Percentiles rank a stretch among this genome's conserved stretches.
Evolutionary conservation across 2,329 filamentous ascomycete species (phyloP).

Genomic region (Aspergillus quadrilineatus): DNA sequence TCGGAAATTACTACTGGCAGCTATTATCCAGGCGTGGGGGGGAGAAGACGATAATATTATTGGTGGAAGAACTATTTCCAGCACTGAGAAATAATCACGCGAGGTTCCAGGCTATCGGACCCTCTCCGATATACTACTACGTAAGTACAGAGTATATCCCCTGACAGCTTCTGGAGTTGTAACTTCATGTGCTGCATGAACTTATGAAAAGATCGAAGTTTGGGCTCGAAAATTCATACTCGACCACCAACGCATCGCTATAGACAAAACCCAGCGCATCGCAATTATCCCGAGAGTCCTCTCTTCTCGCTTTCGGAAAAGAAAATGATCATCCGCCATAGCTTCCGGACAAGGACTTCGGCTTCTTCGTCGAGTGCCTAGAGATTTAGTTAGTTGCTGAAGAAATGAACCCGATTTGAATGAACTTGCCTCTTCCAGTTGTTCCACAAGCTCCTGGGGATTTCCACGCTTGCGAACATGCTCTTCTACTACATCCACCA

Average conservation of each 20-base stretch:
- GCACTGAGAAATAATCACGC: constrained; percentile 20
- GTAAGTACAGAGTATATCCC: too few relatives aligned
- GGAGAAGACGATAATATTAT: constrained; percentile 10
- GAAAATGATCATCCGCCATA: constrained; percentile 99
- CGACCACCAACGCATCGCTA: not conserved
- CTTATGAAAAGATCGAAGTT: not conserved
- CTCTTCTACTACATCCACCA: constrained; percentile 89
- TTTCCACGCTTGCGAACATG: constrained; percentile 73
- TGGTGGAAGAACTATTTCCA: constrained; percentile 31
- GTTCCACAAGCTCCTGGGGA: constrained; percentile 78
- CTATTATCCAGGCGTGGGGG: constrained; percentile 8
- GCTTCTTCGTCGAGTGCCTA: constrained; percentile 92
- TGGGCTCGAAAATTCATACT: not conserved
- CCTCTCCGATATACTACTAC: constrained; percentile 3
- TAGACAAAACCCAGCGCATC: not conserved
- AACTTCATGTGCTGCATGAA: not conserved
- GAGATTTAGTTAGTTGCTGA: constrained; percentile 33
- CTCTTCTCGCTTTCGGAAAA: constrained; percentile 93
- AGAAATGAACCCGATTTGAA: not conserved
- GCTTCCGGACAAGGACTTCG: constrained; percentile 88
- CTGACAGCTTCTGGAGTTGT: not conserved
- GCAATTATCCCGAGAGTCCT: constrained; percentile 66
- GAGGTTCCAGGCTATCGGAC: constrained; percentile 7
- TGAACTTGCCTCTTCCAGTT: constrained; percentile 73
- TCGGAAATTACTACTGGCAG: constrained; percentile 7